Evolutionary conservation across 2,329 filamentous ascomycete genomes (phyloP), one percentile per base, ranked within the genome.

Genomic region (Tolypocladium paradoxum): DNA sequence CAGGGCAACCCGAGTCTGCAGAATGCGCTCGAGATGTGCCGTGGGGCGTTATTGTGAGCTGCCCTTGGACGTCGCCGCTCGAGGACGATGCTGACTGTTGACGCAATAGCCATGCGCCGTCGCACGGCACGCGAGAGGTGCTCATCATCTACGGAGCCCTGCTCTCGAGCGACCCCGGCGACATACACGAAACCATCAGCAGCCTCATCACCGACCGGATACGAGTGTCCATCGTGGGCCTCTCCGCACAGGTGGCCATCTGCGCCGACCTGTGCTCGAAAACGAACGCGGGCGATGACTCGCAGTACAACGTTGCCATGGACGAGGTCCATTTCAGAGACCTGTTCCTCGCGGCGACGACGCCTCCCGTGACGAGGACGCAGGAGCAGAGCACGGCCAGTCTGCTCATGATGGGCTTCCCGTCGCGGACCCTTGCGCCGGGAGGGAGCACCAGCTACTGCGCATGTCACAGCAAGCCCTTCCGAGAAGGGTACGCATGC

Each of bases 341-440:
- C 62, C 78, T 97, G n/a, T 78, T 97, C 56, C 85, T 97, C 67
- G 84, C 84, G 20, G 83, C 87, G 48, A 97, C 93, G 0, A 96
- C 90, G 2, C 93, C 93, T 1, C 93, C 92, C 0, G 85, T 90
- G 20, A 88, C 90, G 14, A 82, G 88, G 52, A 81, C 84, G 3
- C 70, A 72, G 40, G 78, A 80, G 58, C 76, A 80, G 61, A 77
- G 74, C 55, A 76, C 76, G 9, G 77, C 82, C 1, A 83, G 80
- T 52, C 75, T 99, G 40, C 80, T 99, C 29, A 95, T 95, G 88
- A 99, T 99, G 92, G 93, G 93, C 5, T 99, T 99, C 64, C 93
- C 93, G 0, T 95, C 89, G 6, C 82, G 91, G 37, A 87, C 87
- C 2, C 82, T 93, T 16, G 88, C 89, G 51, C 77, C 83, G 2